Evolutionary conservation across 1,284 basidiomycete genomes (phyloP).

Genomic region (Hemileia vastatrix): DNA sequence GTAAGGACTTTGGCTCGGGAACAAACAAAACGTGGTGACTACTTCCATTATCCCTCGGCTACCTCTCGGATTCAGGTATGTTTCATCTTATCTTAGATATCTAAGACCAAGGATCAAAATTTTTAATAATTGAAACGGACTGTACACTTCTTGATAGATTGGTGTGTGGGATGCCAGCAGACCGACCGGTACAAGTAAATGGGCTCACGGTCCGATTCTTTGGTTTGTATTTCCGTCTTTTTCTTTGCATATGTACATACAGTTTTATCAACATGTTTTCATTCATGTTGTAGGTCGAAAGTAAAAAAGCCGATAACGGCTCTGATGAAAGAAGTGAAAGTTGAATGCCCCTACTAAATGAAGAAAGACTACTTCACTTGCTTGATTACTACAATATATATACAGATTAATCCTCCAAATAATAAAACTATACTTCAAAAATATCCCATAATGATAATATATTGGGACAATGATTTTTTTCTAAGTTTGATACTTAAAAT

Average conservation of each 20-base stretch:
- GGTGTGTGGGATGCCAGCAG: conserved; percentile 23
- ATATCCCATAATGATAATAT: too few relatives aligned
- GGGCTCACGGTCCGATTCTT: conserved; percentile 21
- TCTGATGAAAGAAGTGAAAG: conserved; percentile 3
- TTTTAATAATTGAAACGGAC: too few relatives aligned
- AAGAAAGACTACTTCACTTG: too few relatives aligned
- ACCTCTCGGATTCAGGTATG: conserved; percentile 16
- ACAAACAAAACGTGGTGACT: conserved; percentile 5
- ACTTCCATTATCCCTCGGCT: conserved; percentile 15
- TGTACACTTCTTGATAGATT: conserved; percentile 1
- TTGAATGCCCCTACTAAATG: conserved; percentile 23
- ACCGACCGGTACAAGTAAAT: conserved; percentile 15
- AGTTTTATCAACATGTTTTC: neutral
- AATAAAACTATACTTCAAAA: too few relatives aligned
- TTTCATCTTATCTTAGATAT: too few relatives aligned
- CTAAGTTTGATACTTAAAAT: too few relatives aligned
- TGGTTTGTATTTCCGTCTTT: neutral
- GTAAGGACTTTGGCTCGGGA: conserved; percentile 13
- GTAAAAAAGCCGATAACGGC: conserved; percentile 4
- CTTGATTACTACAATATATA: too few relatives aligned
- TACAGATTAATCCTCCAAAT: too few relatives aligned
- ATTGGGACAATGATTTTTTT: too few relatives aligned
- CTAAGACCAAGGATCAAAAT: too few relatives aligned
- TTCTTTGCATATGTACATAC: neutral
- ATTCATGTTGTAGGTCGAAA: conserved; percentile 1